Evolutionary conservation across 768 basidiomycete genomes (phyloP), one percentile per base, ranked within the genome.

Genomic region (Boletus fagicola): DNA sequence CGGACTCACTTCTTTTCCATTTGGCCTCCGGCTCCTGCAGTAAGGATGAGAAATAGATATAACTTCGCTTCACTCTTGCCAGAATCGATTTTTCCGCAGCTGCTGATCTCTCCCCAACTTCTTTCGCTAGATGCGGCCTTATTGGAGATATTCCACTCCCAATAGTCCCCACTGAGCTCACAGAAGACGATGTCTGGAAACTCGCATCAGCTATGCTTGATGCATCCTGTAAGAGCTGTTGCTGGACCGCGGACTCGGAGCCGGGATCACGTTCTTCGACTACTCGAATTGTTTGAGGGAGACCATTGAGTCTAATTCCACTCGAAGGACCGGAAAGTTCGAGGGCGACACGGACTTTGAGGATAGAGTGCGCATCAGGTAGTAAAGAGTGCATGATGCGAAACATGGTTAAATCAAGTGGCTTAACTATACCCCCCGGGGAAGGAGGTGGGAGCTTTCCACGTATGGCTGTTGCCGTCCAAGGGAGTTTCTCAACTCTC

Each of bases 21-120:
- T 99, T 99, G 4, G 94, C 93, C 72, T 98, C 94, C 0, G 97
- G 97, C 66, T 98, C 96, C 72, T 98, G 97, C 49, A 99, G 74
- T 48, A 99, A 77, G 0, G 95, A 97, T 1, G 95, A 95, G 71
- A 99, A 98, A 73, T 98, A 98, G 52, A 98, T 98, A 66, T 99
- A 99, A 70, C 92, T 96, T 58, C 97, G 80, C 66, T 87, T 83
- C 22, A 98, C 91, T 61, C 94, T 80, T 6, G 91, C 86, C 16
- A 90, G 67, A n/a, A 98, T 89, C 4, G 87, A 84, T 69, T 94
- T 92, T 61, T 92, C 87, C 7, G 84, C 88, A 1, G 82, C 82
- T 7, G 82, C 74, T 24, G 78, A 73, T 13, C 70, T 84, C 70
- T 74, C 87, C 61, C 70, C 83, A 68, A 31, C 72, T 11, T 72